Conservation (phyloP, 2,329 filamentous ascomycete species). For the Neofusicoccum cordaticola region DNA sequence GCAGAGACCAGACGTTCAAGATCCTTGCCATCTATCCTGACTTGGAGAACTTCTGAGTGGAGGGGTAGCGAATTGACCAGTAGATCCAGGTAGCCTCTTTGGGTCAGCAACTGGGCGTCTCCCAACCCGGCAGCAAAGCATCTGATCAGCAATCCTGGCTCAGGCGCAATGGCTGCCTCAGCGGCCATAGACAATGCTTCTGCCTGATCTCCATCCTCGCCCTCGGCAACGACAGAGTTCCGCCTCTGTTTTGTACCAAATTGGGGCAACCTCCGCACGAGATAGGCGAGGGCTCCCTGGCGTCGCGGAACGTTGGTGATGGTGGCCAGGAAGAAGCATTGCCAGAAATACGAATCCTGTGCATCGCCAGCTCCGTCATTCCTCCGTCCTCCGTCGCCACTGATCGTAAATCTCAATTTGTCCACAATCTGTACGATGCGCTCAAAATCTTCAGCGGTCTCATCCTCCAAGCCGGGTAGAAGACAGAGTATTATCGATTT, state of each 20-base stretch:
- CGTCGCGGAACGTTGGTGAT: constrained; percentile 86
- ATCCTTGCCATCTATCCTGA: constrained; percentile 68
- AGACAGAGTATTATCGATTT: constrained; percentile 88
- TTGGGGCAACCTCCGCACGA: constrained; percentile 74
- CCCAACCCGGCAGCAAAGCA: constrained; percentile 87
- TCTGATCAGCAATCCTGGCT: constrained; percentile 84
- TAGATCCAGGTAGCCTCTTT: constrained; percentile 89
- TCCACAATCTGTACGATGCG: constrained; percentile 76
- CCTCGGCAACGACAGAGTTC: constrained; percentile 15
- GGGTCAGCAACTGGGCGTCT: constrained; percentile 86
- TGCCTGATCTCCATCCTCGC: background rate
- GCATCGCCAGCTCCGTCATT: constrained; percentile 36
- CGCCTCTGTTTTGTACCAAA: constrained; percentile 40
- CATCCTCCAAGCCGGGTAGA: constrained; percentile 88
- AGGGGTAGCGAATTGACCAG: constrained; percentile 87
- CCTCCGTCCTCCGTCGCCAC: constrained; percentile 52
- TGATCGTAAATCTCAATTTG: constrained; percentile 60
- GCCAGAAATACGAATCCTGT: constrained; percentile 92
- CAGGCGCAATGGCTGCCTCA: constrained; percentile 76
- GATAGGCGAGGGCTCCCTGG: constrained; percentile 82
- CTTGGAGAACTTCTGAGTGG: constrained; percentile 76
- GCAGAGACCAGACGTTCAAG: constrained; percentile 78
- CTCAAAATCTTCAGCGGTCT: constrained; percentile 96
- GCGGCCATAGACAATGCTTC: constrained; percentile 48
- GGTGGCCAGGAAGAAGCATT: constrained; percentile 90